A percentile compares a stretch with the other conserved stretches of the same genome.
These are phyloP conservation scores for Truncatella angustata DNA, from an alignment of 2,329 filamentous ascomycete species.

Conservation along the genomic window DNA sequence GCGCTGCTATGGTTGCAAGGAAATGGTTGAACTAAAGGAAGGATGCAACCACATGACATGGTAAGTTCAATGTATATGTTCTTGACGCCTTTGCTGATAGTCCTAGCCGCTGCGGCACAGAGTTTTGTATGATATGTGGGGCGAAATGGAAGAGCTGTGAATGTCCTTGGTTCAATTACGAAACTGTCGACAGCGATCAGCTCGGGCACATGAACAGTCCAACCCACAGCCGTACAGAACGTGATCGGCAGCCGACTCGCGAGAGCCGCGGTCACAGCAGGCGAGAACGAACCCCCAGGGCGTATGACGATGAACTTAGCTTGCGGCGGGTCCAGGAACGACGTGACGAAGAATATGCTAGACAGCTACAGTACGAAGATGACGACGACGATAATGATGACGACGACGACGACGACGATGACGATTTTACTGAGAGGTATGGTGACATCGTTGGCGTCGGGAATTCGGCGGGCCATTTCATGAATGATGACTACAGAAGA, in stretches of 20 bases:
- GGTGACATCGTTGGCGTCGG: slow-evolving; percentile 43
- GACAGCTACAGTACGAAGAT: slow-evolving; percentile 33
- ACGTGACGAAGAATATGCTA: slow-evolving; percentile 40
- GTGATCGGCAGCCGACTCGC: slow-evolving; percentile 28
- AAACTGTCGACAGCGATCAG: slow-evolving; percentile 51
- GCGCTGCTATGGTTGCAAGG: slow-evolving; percentile 70
- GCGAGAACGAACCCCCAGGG: slow-evolving; percentile 27
- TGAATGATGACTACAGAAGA: slow-evolving; percentile 58
- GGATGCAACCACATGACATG: slow-evolving; percentile 90
- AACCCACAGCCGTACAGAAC: slow-evolving; percentile 31
- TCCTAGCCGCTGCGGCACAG: slow-evolving; percentile 66
- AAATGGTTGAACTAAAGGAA: slow-evolving; percentile 75
- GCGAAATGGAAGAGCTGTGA: slow-evolving; percentile 79
- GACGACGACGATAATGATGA: slow-evolving; percentile 40
- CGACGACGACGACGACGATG: slow-evolving; percentile 34
- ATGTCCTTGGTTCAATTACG: slow-evolving; percentile 76
- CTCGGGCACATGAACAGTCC: slow-evolving; percentile 52
- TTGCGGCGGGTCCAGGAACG: slow-evolving; percentile 45
- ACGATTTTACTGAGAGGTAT: slow-evolving; percentile 35
- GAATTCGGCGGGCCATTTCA: slow-evolving; percentile 55
- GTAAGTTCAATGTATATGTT: slow-evolving; percentile 43
- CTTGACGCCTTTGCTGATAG: slow-evolving; percentile 15
- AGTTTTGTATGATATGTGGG: slow-evolving; percentile 88
- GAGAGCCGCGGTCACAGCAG: slow-evolving; percentile 20
- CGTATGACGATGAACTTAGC: slow-evolving; percentile 48